Percentiles rank a stretch among this genome's conserved stretches.
These are phyloP conservation scores for Trifolium fragiferum DNA, from an alignment of 306 rosid genomes.

Conservation along the genomic window DNA sequence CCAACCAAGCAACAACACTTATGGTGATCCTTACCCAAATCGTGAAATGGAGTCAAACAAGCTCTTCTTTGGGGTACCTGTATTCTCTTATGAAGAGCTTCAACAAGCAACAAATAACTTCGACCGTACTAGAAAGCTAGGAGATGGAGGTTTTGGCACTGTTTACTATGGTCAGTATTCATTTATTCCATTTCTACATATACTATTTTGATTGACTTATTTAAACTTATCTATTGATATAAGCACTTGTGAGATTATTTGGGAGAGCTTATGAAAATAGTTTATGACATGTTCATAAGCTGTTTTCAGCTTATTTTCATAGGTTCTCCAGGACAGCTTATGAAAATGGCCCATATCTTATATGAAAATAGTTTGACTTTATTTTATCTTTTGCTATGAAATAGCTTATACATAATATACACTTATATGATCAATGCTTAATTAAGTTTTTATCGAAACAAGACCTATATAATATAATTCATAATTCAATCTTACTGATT, in stretches of 20 bases:
- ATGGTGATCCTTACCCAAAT: slow-evolving; percentile 7
- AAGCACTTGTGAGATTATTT: neutral
- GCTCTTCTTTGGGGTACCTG: slow-evolving; percentile 50
- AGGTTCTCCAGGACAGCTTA: no score
- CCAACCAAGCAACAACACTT: neutral
- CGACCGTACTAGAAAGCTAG: slow-evolving; percentile 49
- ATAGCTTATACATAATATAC: neutral
- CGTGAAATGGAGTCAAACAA: slow-evolving; percentile 43
- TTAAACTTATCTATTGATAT: neutral
- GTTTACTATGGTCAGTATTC: slow-evolving; percentile 63
- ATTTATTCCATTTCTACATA: neutral
- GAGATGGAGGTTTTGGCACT: slow-evolving; percentile 74
- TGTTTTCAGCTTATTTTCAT: neutral
- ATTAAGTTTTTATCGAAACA: neutral
- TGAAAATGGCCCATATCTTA: neutral
- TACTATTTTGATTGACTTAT: neutral
- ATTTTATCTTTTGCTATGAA: neutral
- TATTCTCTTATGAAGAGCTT: slow-evolving; percentile 64
- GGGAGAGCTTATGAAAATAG: neutral
- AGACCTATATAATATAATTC: neutral
- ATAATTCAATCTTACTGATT: slow-evolving; percentile 20
- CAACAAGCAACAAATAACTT: slow-evolving; percentile 65
- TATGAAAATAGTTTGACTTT: no score
- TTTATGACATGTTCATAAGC: neutral
- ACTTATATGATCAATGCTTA: neutral